Evolutionary conservation across 352 stramenopile species (phyloP).

Genomic region (Globisporangium camurandrum): DNA sequence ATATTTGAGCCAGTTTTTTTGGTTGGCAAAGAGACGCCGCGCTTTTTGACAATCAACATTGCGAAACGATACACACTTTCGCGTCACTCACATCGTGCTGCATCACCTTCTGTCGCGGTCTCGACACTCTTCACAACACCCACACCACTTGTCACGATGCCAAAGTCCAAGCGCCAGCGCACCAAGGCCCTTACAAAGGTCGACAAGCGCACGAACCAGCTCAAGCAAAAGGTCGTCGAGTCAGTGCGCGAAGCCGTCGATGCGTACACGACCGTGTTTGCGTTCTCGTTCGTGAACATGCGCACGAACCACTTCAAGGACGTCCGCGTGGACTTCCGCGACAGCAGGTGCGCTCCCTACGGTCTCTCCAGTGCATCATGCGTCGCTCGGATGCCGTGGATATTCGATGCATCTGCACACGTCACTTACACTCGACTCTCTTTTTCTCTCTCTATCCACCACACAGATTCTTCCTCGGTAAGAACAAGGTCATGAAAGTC

Average conservation of each 20-base stretch:
- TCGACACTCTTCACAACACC: neutral
- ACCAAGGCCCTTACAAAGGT: conserved; percentile 91
- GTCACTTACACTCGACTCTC: neutral
- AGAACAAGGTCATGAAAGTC: conserved; percentile 99
- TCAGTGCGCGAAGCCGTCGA: conserved; percentile 92
- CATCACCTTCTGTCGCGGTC: neutral
- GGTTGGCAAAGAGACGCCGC: conserved; percentile 36
- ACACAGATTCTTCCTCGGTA: conserved; percentile 96
- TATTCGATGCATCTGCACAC: neutral
- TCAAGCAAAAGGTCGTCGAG: conserved; percentile 94
- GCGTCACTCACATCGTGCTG: conserved; percentile 1
- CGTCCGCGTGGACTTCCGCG: conserved; percentile 94
- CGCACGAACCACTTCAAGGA: conserved; percentile 98
- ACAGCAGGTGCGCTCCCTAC: conserved; percentile 57
- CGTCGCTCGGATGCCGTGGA: neutral
- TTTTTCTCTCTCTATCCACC: conserved; percentile 4
- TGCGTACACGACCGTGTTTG: conserved; percentile 89
- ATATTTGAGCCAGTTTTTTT: conserved; percentile 16
- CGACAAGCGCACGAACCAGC: conserved; percentile 94
- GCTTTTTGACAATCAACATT: conserved; percentile 12
- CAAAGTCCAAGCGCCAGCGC: conserved; percentile 83
- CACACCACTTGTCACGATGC: conserved; percentile 32
- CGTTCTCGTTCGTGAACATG: conserved; percentile 99
- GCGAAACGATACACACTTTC: conserved; percentile 11
- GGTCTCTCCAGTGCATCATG: neutral